A percentile compares a stretch with the other conserved stretches of the same genome.
These are phyloP conservation scores for Leishmania major DNA, from an alignment of 208 protist genomes.

Conservation along the genomic window DNA sequence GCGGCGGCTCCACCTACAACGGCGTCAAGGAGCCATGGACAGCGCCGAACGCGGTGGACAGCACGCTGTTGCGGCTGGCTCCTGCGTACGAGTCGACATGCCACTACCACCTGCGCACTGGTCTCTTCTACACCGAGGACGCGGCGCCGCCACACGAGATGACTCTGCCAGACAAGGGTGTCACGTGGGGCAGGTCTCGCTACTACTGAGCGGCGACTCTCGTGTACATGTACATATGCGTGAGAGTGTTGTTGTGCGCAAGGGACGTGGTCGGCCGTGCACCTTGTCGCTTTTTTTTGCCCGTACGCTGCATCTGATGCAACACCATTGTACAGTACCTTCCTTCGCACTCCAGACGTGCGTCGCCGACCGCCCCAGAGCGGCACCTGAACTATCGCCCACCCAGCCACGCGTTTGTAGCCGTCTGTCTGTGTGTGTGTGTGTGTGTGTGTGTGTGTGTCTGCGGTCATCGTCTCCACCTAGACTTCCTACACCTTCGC, in stretches of 20 bases:
- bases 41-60: conserved; percentile 60
- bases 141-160: conserved; percentile 57
- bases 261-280: neutral
- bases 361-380: neutral
- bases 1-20: conserved; percentile 65
- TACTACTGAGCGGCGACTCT: conserved; percentile 34
- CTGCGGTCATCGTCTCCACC: neutral
- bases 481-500: neutral
- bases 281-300: neutral
- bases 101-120: conserved; percentile 81
- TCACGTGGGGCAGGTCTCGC: conserved; percentile 68
- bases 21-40: conserved; percentile 53
- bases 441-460: neutral
- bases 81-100: conserved; percentile 79
- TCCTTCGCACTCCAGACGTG: neutral
- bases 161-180: conserved; percentile 69
- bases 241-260: neutral
- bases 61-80: conserved; percentile 70
- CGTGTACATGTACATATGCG: neutral
- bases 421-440: neutral
- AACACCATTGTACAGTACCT: neutral
- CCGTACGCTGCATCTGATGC: neutral
- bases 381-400: neutral
- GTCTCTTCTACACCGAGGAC: conserved; percentile 73
- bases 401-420: neutral